Evolutionary conservation across 345 rosid genomes (phyloP), one percentile per base, ranked within the genome.

Genomic region (Brassica rapa): DNA sequence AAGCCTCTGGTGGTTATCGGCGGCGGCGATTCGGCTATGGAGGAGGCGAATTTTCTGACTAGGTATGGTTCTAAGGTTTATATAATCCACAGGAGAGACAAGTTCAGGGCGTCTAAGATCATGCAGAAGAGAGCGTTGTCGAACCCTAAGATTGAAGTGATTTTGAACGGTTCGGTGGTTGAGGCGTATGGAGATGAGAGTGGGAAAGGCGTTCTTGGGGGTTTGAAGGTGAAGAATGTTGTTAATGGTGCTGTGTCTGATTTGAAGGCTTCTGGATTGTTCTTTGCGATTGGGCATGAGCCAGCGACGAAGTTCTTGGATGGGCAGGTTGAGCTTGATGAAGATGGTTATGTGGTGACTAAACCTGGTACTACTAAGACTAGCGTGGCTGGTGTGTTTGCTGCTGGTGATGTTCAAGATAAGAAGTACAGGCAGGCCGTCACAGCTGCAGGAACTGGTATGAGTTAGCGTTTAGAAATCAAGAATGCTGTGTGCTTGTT

Each of bases 1-100:
- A 93, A 91, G 68, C 91, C 94, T 8, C 72, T 95, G 70, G 98
- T 88, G 0, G 99, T 95, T 66, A 90, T 95, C 15, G 99, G 99
- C 0, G 98, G 99, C 3, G 99, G 99, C 0, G 98, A 95, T 84
- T 95, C 99, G 0, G 99, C 99, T 1, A 95, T 95, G 99, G 98
- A 95, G 62, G 99, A 93, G 66, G 95, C 99, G 0, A 93, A 85
- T 25, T 95, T 87, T 71, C 82, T 95, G 16, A 91, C 99, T 15
- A 95, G 89, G 75, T 95, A 88, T 12, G 99, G 92, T 2, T 91
- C 94, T 5, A 95, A 91, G 77, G 98, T 95, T 3, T 91, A 91
- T 63, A 91, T 95, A 27, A 85, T 95, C 63, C 99, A 95, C 76
- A 74, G 99, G 77, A 83, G 99, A 74, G 97, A 95, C 15, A 4